A percentile compares a stretch with the other conserved stretches of the same genome.
phyloP scores from a whole-genome alignment of 2,329 filamentous ascomycete genomes.

The Penicillium sp. region DNA sequence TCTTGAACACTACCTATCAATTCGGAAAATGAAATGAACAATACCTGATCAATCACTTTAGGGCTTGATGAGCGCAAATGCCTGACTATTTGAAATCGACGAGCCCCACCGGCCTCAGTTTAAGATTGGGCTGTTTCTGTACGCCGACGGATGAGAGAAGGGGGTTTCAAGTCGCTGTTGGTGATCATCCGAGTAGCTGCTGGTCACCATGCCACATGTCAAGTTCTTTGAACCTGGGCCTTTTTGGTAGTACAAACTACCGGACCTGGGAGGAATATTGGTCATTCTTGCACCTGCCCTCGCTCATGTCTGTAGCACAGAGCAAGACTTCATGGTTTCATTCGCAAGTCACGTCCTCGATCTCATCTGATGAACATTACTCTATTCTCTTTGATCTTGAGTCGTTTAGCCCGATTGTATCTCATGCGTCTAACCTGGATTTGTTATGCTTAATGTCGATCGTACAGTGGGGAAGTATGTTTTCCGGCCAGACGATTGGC shows the following conservation, averaged over 20 bases:
- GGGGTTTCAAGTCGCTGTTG: no score
- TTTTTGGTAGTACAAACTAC: neutral
- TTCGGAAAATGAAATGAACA: neutral
- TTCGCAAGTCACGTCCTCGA: neutral
- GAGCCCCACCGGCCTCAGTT: neutral
- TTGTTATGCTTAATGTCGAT: neutral
- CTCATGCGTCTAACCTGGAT: neutral
- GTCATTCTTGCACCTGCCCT: neutral
- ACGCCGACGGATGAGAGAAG: neutral
- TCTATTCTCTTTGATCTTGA: neutral
- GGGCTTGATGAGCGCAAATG: neutral
- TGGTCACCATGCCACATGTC: neutral
- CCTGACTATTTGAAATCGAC: neutral
- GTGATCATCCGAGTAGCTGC: neutral
- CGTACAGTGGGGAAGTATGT: neutral
- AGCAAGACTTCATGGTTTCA: neutral
- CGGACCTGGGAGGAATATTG: neutral
- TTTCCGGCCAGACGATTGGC: neutral
- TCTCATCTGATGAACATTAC: neutral
- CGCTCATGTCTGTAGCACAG: neutral
- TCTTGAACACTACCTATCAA: neutral
- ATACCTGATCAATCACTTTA: neutral
- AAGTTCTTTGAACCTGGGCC: neutral
- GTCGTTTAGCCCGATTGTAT: neutral
- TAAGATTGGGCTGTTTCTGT: constrained; percentile 2